Evolutionary conservation across 2,329 filamentous ascomycete genomes (phyloP).

Genomic region (Leptographium lundbergii): DNA sequence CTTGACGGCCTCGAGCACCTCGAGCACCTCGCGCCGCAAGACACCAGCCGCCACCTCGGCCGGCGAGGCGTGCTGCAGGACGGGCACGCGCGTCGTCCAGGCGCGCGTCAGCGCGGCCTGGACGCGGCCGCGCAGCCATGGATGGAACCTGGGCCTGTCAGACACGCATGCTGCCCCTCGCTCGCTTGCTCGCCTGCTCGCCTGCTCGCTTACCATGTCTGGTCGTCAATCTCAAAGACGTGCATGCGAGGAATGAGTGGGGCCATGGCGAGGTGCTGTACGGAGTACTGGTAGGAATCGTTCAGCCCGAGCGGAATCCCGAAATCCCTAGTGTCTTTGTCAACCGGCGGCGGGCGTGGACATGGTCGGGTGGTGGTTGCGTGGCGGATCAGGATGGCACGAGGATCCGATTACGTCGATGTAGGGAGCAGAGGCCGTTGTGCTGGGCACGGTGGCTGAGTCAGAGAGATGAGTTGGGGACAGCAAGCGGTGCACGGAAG

Average conservation of each 20-base stretch:
- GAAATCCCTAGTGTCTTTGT: not conserved
- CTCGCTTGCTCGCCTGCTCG: not conserved
- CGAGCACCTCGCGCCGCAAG: slow-evolving; percentile 24
- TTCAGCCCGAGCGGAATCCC: too few relatives aligned
- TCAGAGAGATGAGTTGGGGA: not conserved
- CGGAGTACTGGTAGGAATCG: too few relatives aligned
- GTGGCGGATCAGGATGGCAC: not conserved
- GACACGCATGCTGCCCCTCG: not conserved
- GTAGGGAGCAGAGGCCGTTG: not conserved
- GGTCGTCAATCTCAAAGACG: slow-evolving; percentile 56
- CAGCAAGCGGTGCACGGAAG: too few relatives aligned
- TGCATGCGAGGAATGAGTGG: slow-evolving; percentile 37
- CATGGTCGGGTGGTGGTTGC: too few relatives aligned
- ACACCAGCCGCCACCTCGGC: slow-evolving; percentile 47
- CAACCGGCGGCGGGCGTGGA: not conserved
- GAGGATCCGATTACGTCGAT: too few relatives aligned
- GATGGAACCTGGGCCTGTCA: slow-evolving; percentile 42
- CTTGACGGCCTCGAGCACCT: not conserved
- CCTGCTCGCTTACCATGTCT: slow-evolving; percentile 39
- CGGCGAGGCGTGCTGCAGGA: slow-evolving; percentile 43
- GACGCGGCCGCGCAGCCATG: slow-evolving; percentile 49
- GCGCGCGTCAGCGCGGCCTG: slow-evolving; percentile 51
- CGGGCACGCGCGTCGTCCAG: slow-evolving; percentile 48
- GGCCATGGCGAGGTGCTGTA: slow-evolving; percentile 5
- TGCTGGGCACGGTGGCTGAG: not conserved